A percentile compares a stretch with the other conserved stretches of the same genome.
Conservation (phyloP, 768 basidiomycete species). For the Mycena haematopus region DNA sequence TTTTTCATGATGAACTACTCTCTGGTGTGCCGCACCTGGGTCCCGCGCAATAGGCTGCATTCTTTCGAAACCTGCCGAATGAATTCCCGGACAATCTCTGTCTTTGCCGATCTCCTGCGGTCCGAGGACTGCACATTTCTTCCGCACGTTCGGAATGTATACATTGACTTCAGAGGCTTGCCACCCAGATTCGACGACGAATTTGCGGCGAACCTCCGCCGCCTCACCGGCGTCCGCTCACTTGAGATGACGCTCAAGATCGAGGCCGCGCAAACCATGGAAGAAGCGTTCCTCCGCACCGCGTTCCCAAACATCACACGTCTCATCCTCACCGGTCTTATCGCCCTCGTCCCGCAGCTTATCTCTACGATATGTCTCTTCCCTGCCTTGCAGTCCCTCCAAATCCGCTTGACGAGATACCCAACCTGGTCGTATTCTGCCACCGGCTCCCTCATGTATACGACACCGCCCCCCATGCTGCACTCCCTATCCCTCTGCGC, state of each 20-base stretch:
- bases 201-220: background rate
- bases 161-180: background rate
- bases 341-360: background rate
- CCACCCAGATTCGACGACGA: background rate
- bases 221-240: background rate
- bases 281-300: background rate
- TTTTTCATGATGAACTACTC: background rate
- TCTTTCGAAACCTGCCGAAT: background rate
- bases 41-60: background rate
- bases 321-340: background rate
- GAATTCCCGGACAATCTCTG: background rate
- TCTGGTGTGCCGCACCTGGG: background rate
- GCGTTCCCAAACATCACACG: background rate
- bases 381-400: background rate
- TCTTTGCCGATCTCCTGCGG: background rate
- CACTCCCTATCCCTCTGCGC: background rate
- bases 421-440: background rate
- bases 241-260: background rate
- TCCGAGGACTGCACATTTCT: background rate
- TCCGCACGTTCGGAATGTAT: background rate
- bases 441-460: background rate
- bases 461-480: background rate
- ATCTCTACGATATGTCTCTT: background rate
- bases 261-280: background rate
- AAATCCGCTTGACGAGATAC: background rate